phyloP scores from a whole-genome alignment of 306 rosid genomes.

The Dalbergia oliveri region DNA sequence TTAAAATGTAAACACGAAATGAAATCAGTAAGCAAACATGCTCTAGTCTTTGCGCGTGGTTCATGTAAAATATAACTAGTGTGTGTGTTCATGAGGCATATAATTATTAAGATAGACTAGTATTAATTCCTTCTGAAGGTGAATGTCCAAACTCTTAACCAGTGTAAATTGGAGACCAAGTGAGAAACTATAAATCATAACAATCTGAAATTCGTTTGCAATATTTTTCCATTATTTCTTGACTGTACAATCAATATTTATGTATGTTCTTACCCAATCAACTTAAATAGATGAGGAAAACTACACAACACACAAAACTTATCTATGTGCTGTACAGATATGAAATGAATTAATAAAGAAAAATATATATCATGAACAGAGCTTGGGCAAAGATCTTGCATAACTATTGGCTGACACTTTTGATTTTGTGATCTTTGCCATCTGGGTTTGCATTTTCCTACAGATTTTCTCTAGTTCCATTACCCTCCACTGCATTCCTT shows the following conservation, averaged over 20 bases:
- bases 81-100: too few relatives aligned
- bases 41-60: too few relatives aligned
- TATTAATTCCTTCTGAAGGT: not conserved
- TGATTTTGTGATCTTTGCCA: constrained; percentile 79
- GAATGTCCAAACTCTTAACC: not conserved
- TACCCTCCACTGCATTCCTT: constrained; percentile 96
- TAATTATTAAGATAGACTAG: not conserved
- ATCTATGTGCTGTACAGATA: constrained; percentile 60
- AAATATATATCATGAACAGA: constrained; percentile 68
- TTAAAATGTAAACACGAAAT: too few relatives aligned
- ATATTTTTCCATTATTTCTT: constrained; percentile 44
- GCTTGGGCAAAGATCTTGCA: constrained; percentile 82
- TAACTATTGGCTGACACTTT: constrained; percentile 61
- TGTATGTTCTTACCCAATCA: constrained; percentile 42
- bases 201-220: constrained; percentile 42
- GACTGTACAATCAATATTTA: constrained; percentile 60
- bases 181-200: constrained; percentile 28
- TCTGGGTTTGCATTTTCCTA: constrained; percentile 80
- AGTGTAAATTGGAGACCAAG: constrained; percentile 5
- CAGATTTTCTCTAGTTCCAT: constrained; percentile 85
- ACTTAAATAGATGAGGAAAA: constrained; percentile 42
- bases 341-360: constrained; percentile 15
- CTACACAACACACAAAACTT: constrained; percentile 45
- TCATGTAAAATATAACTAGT: too few relatives aligned
- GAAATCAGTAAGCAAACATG: too few relatives aligned